Evolutionary conservation across 441 rosid species (phyloP), one percentile per base, ranked within the genome.

Genomic region (Francoa sonchifolia): DNA sequence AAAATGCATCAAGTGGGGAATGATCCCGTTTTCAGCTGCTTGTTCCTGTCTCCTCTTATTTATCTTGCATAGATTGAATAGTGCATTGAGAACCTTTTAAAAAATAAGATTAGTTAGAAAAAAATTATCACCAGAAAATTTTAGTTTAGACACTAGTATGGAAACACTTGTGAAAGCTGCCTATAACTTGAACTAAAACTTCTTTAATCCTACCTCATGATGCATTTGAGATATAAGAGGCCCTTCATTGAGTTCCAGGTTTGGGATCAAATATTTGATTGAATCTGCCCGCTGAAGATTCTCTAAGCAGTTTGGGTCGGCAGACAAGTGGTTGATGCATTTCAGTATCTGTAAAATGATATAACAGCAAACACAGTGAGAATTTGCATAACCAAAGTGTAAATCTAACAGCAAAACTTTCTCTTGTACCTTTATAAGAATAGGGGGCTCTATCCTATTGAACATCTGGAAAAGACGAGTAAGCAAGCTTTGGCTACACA

Each of bases 1-100:
- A 49, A 90, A 70, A 57, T 82, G 73, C 96, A 85, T 69, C 68
- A 90, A 70, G 61, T 85, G 93, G 8, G 98, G 96, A 59, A 90
- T 85, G 34, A 90, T 82, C 69, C 98, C 98, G 58, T 85, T 85
- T 73, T 90, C 98, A 39, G 96, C 96, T n/a, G 98, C 98, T 67
- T 85, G 94, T 63, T 90, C 98, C 65, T 90, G 98, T 46, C 98
- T 76, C 76, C 96, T 82, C 71, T 90, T 90, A 63, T 85, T 90
- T 70, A 89, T 89, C 72, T 89, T 89, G 77, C 98, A 89, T 39
- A 89, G 74, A 59, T 89, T 89, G 73, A 89, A 85, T 22, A 89
- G 75, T 13, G 98, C 84, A 67, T 74, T 59, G 65, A 89, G 96
- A 30, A 89, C 96, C 98, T 58, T 9, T 46, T n/a, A n/a, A n/a